Conservation (phyloP, 169 alveolate genomes). For the Plasmodium yoelii region DNA sequence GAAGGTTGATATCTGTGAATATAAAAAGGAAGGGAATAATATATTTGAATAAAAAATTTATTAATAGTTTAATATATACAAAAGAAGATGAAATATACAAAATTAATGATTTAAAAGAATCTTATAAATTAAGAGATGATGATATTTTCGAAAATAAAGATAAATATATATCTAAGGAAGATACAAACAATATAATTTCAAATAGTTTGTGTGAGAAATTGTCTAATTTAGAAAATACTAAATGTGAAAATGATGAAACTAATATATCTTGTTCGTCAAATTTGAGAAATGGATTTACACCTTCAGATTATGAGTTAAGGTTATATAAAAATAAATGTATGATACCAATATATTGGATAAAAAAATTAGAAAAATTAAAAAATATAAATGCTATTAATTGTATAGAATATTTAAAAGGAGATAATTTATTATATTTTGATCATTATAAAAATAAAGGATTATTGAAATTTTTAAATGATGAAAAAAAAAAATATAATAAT, state of each 20-base stretch:
- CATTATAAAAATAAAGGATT: conserved; percentile 70
- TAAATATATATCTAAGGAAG: not conserved
- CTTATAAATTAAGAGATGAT: not conserved
- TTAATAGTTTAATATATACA: conserved; percentile 44
- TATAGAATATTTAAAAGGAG: conserved; percentile 62
- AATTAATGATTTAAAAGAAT: conserved; percentile 15
- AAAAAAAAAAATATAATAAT: conserved; percentile 77
- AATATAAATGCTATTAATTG: conserved; percentile 76
- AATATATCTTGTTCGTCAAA: not conserved
- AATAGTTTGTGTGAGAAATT: not conserved
- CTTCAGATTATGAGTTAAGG: conserved; percentile 35
- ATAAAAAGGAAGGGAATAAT: conserved; percentile 12
- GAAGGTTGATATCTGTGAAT: conserved; percentile 5
- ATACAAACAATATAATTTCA: conserved; percentile 13
- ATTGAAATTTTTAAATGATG: conserved; percentile 77
- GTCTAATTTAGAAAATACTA: not conserved
- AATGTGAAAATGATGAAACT: not conserved
- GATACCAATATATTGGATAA: conserved; percentile 58
- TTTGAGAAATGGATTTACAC: not conserved
- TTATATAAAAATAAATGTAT: conserved; percentile 45
- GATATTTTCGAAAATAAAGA: not conserved
- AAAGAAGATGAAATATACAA: conserved; percentile 75
- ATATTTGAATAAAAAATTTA: conserved; percentile 15
- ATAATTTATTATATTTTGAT: conserved; percentile 70
- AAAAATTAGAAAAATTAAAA: conserved; percentile 60